Evolutionary conservation across 73 alveolate species (phyloP).

Genomic region (Stentor coeruleus): DNA sequence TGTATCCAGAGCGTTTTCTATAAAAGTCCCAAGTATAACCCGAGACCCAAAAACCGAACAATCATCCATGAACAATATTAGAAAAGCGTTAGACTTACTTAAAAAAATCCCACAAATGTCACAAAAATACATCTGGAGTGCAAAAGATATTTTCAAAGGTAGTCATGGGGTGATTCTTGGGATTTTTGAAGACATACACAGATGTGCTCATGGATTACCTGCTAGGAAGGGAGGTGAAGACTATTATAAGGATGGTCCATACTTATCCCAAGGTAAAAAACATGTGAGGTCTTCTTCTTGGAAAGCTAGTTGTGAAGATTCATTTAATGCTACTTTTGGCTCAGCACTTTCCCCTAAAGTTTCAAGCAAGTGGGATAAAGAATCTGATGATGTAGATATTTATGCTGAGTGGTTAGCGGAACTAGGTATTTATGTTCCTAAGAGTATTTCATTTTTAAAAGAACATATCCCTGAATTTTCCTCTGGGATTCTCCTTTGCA

Average conservation of each 20-base stretch:
- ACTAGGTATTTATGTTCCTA: too few species aligned
- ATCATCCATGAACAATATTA: constrained; percentile 42
- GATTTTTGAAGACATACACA: constrained; percentile 58
- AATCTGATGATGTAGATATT: too few species aligned
- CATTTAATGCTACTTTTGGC: constrained; percentile 1
- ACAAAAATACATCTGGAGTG: constrained; percentile 59
- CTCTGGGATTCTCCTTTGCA: too few species aligned
- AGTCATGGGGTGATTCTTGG: constrained; percentile 44
- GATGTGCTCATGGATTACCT: constrained; percentile 58
- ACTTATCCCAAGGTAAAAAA: not conserved
- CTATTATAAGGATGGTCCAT: not conserved
- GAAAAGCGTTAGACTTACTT: constrained; percentile 53
- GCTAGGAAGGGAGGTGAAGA: constrained; percentile 51
- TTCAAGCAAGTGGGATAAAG: too few species aligned
- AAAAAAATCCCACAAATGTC: constrained; percentile 43
- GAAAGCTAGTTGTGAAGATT: not conserved
- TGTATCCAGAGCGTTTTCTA: constrained; percentile 32
- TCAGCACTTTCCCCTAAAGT: not conserved
- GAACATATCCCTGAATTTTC: too few species aligned
- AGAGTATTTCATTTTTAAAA: too few species aligned
- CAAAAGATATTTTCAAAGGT: constrained; percentile 57
- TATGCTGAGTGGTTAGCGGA: too few species aligned
- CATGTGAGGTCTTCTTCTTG: not conserved
- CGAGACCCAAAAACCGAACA: constrained; percentile 60
- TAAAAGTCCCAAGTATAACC: constrained; percentile 36